These are phyloP conservation scores for Polyporus tsugae DNA, from an alignment of 1,284 basidiomycete species.

Conservation along the genomic window DNA sequence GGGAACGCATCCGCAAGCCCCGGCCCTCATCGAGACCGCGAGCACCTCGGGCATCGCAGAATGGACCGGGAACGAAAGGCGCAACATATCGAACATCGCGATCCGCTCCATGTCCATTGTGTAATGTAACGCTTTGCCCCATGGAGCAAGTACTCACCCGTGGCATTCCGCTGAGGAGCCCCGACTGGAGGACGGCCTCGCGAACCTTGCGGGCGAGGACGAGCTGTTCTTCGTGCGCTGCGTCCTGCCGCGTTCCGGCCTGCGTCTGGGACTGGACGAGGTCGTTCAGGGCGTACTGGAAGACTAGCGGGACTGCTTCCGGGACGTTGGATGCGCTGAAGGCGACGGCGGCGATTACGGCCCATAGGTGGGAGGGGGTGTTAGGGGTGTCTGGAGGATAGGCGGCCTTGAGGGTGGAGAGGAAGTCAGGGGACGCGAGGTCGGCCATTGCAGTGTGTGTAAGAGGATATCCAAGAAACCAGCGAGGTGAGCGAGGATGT, in stretches of 20 bases:
- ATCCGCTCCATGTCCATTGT: neutral
- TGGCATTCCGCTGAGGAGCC: conserved; percentile 60
- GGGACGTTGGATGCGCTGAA: conserved; percentile 64
- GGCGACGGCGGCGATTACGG: conserved; percentile 59
- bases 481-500: neutral
- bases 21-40: neutral
- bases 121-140: neutral
- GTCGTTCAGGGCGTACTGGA: conserved; percentile 55
- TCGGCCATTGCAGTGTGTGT: conserved; percentile 34
- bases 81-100: neutral
- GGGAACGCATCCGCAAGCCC: neutral
- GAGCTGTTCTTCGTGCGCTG: conserved; percentile 45
- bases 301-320: conserved; percentile 61
- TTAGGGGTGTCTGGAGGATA: conserved; percentile 34
- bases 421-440: conserved; percentile 35
- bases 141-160: conserved; percentile 45
- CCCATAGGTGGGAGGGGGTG: conserved; percentile 57
- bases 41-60: neutral
- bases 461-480: neutral
- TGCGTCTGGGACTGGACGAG: conserved; percentile 38
- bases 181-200: conserved; percentile 65
- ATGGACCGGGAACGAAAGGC: neutral
- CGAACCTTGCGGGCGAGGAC: conserved; percentile 57
- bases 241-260: conserved; percentile 34
- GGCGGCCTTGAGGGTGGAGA: conserved; percentile 38